Percentiles rank a stretch among this genome's conserved stretches.
Evolutionary conservation across 1,284 basidiomycete genomes (phyloP).

Genomic region (Ceratobasidium sp.): DNA sequence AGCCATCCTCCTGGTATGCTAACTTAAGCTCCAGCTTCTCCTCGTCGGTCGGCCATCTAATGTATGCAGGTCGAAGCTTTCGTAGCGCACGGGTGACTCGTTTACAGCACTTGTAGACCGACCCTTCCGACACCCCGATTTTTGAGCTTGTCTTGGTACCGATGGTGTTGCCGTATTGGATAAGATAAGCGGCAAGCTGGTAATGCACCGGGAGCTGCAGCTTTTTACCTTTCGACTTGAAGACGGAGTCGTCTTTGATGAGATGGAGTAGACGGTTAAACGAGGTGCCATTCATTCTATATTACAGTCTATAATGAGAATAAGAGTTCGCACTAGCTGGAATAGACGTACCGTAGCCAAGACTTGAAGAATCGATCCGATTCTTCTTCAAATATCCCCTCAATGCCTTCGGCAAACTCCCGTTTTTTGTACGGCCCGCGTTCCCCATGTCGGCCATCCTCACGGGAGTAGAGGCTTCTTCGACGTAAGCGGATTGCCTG

Average conservation of each 20-base stretch:
- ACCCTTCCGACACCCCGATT: not conserved
- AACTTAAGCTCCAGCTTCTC: not conserved
- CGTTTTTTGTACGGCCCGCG: slow-evolving; percentile 14
- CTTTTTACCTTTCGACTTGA: not conserved
- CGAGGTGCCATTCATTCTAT: not conserved
- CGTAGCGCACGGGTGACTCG: not conserved
- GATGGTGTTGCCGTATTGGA: not conserved
- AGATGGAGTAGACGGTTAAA: not conserved
- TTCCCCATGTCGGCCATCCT: not conserved
- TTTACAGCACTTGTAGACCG: not conserved
- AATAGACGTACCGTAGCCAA: slow-evolving; percentile 4
- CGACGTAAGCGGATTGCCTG: too few species aligned
- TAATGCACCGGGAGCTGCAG: not conserved
- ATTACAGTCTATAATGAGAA: too few species aligned
- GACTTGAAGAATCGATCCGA: not conserved
- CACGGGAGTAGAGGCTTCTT: too few species aligned
- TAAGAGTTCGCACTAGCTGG: too few species aligned
- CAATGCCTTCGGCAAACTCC: not conserved
- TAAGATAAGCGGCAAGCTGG: not conserved
- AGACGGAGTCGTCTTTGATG: not conserved
- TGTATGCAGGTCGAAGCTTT: not conserved
- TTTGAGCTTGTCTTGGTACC: not conserved
- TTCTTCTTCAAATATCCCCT: not conserved
- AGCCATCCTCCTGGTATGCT: not conserved
- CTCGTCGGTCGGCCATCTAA: not conserved